Evolutionary conservation across 2,329 filamentous ascomycete species (phyloP).

Genomic region (Colletotrichum navitas): DNA sequence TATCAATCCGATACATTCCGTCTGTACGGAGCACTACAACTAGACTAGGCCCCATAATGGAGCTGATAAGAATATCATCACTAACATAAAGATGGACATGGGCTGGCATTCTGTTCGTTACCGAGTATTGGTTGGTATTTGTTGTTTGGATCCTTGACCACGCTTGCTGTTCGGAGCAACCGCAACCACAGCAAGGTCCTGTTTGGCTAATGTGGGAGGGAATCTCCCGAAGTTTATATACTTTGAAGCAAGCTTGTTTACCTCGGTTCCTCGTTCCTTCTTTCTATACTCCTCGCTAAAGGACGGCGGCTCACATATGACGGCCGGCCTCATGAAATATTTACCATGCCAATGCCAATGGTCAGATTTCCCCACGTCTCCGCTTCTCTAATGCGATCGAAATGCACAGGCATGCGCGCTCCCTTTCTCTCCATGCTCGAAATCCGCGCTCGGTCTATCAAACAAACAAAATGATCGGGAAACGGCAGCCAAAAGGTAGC

Average conservation of each 20-base stretch:
- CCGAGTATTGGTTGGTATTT: background rate
- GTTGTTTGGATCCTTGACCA: background rate
- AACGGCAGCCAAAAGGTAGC: background rate
- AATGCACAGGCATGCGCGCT: background rate
- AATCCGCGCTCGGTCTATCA: slow-evolving; percentile 21
- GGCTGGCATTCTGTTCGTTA: background rate
- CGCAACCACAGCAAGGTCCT: background rate
- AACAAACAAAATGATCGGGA: slow-evolving; percentile 6
- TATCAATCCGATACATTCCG: background rate
- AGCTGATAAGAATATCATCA: background rate
- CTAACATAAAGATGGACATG: background rate
- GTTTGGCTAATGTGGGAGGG: background rate
- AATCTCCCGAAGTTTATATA: background rate
- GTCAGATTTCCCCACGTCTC: background rate
- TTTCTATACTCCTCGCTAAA: background rate
- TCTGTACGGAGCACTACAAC: background rate
- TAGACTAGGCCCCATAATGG: background rate
- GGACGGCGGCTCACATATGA: background rate
- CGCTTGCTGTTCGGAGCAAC: background rate
- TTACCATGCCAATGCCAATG: slow-evolving; percentile 16
- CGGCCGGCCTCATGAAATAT: slow-evolving; percentile 4
- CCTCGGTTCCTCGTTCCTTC: background rate
- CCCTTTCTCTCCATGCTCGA: background rate
- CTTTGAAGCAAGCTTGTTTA: background rate
- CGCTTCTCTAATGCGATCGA: slow-evolving; percentile 11